phyloP scores from a whole-genome alignment of 768 basidiomycete genomes.

The Paxillus ammoniavirescens region DNA sequence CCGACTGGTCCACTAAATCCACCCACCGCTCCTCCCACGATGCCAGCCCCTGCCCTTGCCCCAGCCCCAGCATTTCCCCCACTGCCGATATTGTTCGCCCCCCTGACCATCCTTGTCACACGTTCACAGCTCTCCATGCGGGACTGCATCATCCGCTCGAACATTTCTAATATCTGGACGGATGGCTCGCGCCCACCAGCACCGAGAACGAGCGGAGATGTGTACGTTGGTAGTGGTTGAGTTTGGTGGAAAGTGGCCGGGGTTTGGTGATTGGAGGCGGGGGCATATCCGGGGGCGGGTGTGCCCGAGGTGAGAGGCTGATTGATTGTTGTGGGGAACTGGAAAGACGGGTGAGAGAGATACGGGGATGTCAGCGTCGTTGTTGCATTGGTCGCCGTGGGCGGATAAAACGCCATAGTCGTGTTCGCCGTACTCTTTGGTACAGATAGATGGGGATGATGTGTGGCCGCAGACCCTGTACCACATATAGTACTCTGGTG shows the following conservation, averaged over 20 bases:
- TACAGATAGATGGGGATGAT: constrained; percentile 15
- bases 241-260: constrained; percentile 7
- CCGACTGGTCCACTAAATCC: constrained; percentile 30
- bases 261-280: constrained; percentile 13
- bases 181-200: constrained; percentile 36
- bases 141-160: constrained; percentile 69
- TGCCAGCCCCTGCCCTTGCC: constrained; percentile 16
- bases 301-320: constrained; percentile 12
- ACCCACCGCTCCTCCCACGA: constrained; percentile 28
- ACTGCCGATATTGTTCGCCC: constrained; percentile 20
- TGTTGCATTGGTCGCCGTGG: constrained; percentile 28
- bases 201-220: constrained; percentile 28
- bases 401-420: constrained; percentile 26
- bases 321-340: constrained; percentile 17
- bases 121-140: constrained; percentile 77
- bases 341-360: constrained; percentile 29
- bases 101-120: constrained; percentile 53
- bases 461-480: constrained; percentile 9
- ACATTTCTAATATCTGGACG: constrained; percentile 61
- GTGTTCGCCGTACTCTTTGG: constrained; percentile 17
- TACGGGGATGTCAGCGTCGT: constrained; percentile 33
- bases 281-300: constrained; percentile 4
- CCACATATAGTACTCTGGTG: constrained; percentile 16
- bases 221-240: constrained; percentile 12
- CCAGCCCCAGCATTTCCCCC: constrained; percentile 3